Percentiles rank a stretch among this genome's conserved stretches.
Evolutionary conservation across 805 yeast species (phyloP).

Genomic region (Saturnispora quitensis): DNA sequence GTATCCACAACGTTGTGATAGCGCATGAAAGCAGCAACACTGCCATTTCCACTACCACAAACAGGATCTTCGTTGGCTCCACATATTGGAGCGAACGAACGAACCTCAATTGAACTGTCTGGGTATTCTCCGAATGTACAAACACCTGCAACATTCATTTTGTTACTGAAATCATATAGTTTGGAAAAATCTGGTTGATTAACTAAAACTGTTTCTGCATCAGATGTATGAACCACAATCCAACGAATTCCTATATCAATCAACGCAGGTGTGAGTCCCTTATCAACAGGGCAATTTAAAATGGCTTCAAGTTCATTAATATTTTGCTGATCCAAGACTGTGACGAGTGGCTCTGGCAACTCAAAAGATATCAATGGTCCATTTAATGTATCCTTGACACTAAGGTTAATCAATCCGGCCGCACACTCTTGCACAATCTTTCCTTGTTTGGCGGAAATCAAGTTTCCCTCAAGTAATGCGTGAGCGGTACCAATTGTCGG

Average conservation of each 20-base stretch:
- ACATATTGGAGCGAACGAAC: slow-evolving; percentile 31
- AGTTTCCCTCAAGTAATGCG: slow-evolving; percentile 31
- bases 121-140: slow-evolving; percentile 31
- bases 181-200: slow-evolving; percentile 25
- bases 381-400: neutral
- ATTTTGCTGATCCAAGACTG: neutral
- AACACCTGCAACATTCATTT: slow-evolving; percentile 27
- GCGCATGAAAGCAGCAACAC: slow-evolving; percentile 5
- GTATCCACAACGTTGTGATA: neutral
- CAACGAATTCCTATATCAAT: slow-evolving; percentile 40
- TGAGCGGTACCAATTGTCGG: slow-evolving; percentile 48
- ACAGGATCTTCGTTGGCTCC: slow-evolving; percentile 42
- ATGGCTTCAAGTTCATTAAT: slow-evolving; percentile 1
- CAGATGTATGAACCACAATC: slow-evolving; percentile 30
- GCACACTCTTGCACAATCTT: slow-evolving; percentile 36
- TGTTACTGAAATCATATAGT: slow-evolving; percentile 7
- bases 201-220: slow-evolving; percentile 26
- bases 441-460: slow-evolving; percentile 13
- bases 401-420: slow-evolving; percentile 27
- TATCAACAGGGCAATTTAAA: neutral
- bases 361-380: slow-evolving; percentile 1
- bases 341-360: slow-evolving; percentile 3
- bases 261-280: slow-evolving; percentile 18
- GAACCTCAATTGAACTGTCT: slow-evolving; percentile 28
- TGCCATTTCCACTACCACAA: slow-evolving; percentile 42